phyloP scores from a whole-genome alignment of 1,284 basidiomycete genomes.

The Cerrena zonata region DNA sequence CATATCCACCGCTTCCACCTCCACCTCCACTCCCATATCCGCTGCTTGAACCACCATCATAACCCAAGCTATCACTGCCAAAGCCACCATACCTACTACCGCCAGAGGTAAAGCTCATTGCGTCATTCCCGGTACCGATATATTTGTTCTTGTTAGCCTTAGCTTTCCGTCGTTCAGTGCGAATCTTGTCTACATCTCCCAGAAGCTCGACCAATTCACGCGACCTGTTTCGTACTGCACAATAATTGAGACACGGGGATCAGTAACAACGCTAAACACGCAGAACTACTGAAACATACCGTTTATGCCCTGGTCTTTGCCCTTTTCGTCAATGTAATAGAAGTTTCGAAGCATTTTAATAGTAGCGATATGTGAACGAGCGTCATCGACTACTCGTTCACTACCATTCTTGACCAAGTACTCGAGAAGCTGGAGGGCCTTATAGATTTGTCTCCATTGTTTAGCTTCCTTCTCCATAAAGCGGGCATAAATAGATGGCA shows the following conservation, averaged over 20 bases:
- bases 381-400: constrained; percentile 96
- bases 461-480: constrained; percentile 97
- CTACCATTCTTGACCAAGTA: constrained; percentile 98
- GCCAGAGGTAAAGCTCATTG: constrained; percentile 55
- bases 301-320: constrained; percentile 98
- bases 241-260: neutral
- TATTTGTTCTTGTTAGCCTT: constrained; percentile 93
- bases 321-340: constrained; percentile 98
- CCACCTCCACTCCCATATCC: constrained; percentile 32
- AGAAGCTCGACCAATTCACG: constrained; percentile 88
- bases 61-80: constrained; percentile 58
- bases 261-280: neutral
- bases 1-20: constrained; percentile 26
- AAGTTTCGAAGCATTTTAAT: constrained; percentile 98
- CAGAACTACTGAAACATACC: constrained; percentile 48
- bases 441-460: constrained; percentile 99
- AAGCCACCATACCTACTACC: constrained; percentile 76
- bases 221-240: constrained; percentile 87
- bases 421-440: constrained; percentile 91
- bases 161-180: constrained; percentile 86
- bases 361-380: constrained; percentile 88
- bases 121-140: constrained; percentile 78
- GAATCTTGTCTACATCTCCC: constrained; percentile 86
- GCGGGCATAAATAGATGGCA: constrained; percentile 92
- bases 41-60: constrained; percentile 33